Conservation (phyloP, 140 eudicot species). For the Cichorium intybus region DNA sequence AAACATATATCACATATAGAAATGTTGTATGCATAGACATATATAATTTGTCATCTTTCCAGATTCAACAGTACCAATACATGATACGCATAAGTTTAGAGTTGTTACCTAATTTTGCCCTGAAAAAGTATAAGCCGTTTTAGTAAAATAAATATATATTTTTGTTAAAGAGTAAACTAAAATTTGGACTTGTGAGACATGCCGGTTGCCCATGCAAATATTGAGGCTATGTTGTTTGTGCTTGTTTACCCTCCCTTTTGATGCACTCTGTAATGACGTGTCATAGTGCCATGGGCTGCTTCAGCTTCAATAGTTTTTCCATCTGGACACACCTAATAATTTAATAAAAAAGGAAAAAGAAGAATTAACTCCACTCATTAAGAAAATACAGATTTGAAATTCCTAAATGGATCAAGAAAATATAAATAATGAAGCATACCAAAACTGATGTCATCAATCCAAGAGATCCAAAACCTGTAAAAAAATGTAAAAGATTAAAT, state of each 20-base stretch:
- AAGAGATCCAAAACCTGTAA: constrained; percentile 89
- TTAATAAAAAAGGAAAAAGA: constrained; percentile 3
- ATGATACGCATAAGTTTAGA: constrained; percentile 72
- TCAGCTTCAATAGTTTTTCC: constrained; percentile 75
- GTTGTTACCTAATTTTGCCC: constrained; percentile 82
- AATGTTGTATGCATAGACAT: too few relatives aligned
- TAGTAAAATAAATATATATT: too few relatives aligned
- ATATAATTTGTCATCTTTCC: constrained; percentile 98
- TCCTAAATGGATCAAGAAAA: too few relatives aligned
- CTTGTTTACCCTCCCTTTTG: too few relatives aligned
- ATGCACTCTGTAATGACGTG: too few relatives aligned
- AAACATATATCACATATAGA: too few relatives aligned
- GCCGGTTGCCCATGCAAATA: constrained; percentile 76
- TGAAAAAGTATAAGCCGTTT: too few relatives aligned
- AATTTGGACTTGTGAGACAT: constrained; percentile 56
- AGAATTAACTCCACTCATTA: background rate
- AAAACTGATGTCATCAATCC: constrained; percentile 93
- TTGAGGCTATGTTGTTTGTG: constrained; percentile 69
- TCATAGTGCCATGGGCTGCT: too few relatives aligned
- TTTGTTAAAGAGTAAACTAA: too few relatives aligned
- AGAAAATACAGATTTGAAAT: background rate
- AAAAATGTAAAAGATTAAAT: background rate
- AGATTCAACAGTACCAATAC: constrained; percentile 76
- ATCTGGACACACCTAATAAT: constrained; percentile 78
- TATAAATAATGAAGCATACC: constrained; percentile 38